phyloP scores from a whole-genome alignment of 2,329 filamentous ascomycete genomes.

The Chrysosporium keratinophilum region DNA sequence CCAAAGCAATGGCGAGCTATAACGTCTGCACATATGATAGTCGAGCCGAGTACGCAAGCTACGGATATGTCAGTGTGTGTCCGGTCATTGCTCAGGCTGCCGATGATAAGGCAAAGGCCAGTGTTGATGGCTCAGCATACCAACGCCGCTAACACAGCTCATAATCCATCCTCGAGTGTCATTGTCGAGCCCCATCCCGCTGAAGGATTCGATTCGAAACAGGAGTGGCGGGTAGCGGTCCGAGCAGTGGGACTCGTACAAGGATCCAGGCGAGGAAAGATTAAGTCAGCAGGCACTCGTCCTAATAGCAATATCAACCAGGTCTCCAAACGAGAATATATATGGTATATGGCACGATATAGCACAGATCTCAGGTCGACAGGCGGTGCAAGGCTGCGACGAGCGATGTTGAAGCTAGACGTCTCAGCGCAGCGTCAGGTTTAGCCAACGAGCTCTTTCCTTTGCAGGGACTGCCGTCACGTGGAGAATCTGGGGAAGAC shows the following conservation, averaged over 20 bases:
- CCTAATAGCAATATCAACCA: too few relatives aligned
- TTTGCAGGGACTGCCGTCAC: not conserved
- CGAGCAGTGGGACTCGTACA: not conserved
- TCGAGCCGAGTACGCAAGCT: conserved; percentile 59
- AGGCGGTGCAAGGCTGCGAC: not conserved
- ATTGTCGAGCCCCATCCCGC: conserved; percentile 43
- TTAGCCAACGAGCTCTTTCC: not conserved
- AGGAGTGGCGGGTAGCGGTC: not conserved
- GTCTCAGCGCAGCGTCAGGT: not conserved
- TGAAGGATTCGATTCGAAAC: not conserved
- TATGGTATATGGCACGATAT: not conserved
- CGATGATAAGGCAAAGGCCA: not conserved
- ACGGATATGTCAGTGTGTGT: conserved; percentile 16
- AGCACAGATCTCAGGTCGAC: not conserved
- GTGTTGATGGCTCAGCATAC: conserved; percentile 30
- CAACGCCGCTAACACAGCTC: conserved; percentile 68
- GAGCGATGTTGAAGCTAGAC: not conserved
- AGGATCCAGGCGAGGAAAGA: too few relatives aligned
- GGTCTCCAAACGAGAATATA: too few relatives aligned
- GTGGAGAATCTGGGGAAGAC: not conserved
- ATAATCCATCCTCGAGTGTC: conserved; percentile 92
- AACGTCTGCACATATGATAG: conserved; percentile 78
- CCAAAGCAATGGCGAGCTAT: conserved; percentile 62
- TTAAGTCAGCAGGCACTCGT: too few relatives aligned
- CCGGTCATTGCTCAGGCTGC: not conserved